phyloP scores from a whole-genome alignment of 257 asterid genomes.

The Solanum neorickii region DNA sequence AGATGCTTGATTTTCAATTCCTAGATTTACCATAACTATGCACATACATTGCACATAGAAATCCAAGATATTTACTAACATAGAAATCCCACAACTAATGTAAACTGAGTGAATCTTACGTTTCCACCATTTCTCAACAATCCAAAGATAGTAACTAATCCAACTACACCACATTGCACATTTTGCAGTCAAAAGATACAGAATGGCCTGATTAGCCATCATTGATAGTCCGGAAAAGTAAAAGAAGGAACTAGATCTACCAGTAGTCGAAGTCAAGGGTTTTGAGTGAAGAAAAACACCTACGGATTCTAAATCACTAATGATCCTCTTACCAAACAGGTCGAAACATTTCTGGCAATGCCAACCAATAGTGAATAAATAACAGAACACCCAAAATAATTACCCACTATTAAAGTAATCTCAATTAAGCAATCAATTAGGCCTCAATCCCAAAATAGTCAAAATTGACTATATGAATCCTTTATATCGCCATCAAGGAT shows the following conservation, averaged over 20 bases:
- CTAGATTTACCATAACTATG: neutral
- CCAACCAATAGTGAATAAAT: neutral
- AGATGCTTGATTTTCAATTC: neutral
- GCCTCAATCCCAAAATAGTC: neutral
- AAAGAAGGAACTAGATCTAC: neutral
- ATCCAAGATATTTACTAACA: neutral
- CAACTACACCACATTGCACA: neutral
- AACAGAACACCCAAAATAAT: neutral
- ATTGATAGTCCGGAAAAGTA: neutral
- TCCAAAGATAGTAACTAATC: neutral
- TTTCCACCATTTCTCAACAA: neutral
- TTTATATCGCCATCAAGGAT: neutral
- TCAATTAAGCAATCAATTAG: neutral
- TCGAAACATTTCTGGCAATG: neutral
- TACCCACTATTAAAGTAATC: neutral
- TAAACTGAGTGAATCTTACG: neutral
- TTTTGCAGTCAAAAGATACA: neutral
- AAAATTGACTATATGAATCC: neutral
- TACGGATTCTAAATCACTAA: neutral
- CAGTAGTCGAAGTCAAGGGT: neutral
- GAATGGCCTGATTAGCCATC: neutral
- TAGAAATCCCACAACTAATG: neutral
- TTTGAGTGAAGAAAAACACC: neutral
- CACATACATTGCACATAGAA: neutral
- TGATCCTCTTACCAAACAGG: neutral